These are phyloP conservation scores for Colletotrichum kahawae DNA, from an alignment of 2,329 filamentous ascomycete genomes.

Conservation along the genomic window DNA sequence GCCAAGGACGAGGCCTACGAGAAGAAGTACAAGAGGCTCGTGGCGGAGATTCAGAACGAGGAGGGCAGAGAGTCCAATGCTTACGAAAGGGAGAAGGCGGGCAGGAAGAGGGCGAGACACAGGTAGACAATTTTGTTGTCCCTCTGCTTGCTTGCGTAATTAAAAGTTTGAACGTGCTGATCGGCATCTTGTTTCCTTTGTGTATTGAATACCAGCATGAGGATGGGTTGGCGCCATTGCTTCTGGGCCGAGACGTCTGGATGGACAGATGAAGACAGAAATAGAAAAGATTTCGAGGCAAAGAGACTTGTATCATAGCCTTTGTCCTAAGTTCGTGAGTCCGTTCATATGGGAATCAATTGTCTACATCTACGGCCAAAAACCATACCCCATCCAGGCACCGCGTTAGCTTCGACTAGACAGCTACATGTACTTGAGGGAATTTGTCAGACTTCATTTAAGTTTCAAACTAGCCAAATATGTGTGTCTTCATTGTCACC, in stretches of 20 bases:
- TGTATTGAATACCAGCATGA: slow-evolving; percentile 17
- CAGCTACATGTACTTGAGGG: neutral
- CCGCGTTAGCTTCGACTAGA: neutral
- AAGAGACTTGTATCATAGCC: neutral
- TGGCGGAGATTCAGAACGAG: slow-evolving; percentile 95
- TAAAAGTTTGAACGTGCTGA: slow-evolving; percentile 8
- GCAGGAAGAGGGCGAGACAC: slow-evolving; percentile 68
- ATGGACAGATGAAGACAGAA: neutral
- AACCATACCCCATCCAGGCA: neutral
- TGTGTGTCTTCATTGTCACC: neutral
- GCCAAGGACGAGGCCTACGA: slow-evolving; percentile 92
- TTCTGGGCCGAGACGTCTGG: neutral
- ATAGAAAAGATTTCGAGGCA: neutral
- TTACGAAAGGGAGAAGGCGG: slow-evolving; percentile 86
- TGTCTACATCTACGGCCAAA: neutral
- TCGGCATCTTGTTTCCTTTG: slow-evolving; percentile 7
- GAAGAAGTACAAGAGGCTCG: slow-evolving; percentile 89
- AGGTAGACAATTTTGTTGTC: neutral
- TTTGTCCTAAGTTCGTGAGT: neutral
- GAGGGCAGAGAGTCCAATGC: slow-evolving; percentile 86
- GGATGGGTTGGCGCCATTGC: neutral
- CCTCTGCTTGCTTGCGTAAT: neutral
- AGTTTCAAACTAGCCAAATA: neutral
- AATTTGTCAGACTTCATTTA: neutral
- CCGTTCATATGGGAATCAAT: neutral